Percentiles rank a stretch among this genome's conserved stretches.
Evolutionary conservation across 1,139 yeast species (phyloP).

Genomic region (Hyphopichia wangnamkhiaoensis): DNA sequence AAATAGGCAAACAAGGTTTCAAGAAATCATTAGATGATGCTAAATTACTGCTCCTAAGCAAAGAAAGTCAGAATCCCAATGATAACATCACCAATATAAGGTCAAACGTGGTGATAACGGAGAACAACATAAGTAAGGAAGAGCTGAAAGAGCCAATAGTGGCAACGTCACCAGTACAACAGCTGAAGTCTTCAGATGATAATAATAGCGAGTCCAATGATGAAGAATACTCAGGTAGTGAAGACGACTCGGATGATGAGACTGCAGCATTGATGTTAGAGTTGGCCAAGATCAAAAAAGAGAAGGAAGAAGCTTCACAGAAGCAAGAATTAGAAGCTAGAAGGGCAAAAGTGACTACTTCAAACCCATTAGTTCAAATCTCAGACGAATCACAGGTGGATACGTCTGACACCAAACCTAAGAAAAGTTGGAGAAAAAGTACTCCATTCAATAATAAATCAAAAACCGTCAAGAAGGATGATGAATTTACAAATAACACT

Average conservation of each 20-base stretch:
- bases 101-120: conserved; percentile 7
- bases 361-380: conserved; percentile 46
- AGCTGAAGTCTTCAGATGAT: neutral
- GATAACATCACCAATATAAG: neutral
- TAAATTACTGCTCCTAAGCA: conserved; percentile 18
- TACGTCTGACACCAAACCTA: conserved; percentile 9
- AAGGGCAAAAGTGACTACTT: conserved; percentile 19
- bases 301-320: conserved; percentile 30
- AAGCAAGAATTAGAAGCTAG: conserved; percentile 24
- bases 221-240: conserved; percentile 8
- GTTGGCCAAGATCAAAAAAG: conserved; percentile 50
- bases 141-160: too few species aligned
- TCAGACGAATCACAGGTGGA: conserved; percentile 7
- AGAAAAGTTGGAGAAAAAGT: conserved; percentile 57
- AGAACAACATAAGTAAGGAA: too few species aligned
- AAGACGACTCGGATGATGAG: conserved; percentile 27
- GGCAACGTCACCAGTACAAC: conserved; percentile 9
- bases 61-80: conserved; percentile 8
- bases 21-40: conserved; percentile 28
- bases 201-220: conserved; percentile 1
- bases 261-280: conserved; percentile 49
- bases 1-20: conserved; percentile 15
- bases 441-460: conserved; percentile 44
- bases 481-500: conserved; percentile 62
- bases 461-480: conserved; percentile 9